These are phyloP conservation scores for Eutrema yunnanense DNA, from an alignment of 345 rosid species.

Conservation along the genomic window DNA sequence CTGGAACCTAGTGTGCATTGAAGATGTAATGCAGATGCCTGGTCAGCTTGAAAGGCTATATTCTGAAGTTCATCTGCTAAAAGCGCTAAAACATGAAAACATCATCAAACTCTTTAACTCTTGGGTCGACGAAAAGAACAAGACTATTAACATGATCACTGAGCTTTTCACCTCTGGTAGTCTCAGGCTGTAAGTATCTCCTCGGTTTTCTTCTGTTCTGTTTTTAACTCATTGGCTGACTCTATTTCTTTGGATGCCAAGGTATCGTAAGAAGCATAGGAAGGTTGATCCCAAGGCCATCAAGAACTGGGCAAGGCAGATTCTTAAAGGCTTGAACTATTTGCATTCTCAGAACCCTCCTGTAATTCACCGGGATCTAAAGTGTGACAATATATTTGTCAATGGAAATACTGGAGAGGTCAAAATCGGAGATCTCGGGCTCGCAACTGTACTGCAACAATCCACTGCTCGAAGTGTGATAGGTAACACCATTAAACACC, in stretches of 20 bases:
- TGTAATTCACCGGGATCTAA: constrained; percentile 79
- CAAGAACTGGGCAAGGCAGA: constrained; percentile 85
- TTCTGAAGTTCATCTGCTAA: constrained; percentile 78
- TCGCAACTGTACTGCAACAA: constrained; percentile 76
- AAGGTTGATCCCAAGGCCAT: constrained; percentile 66
- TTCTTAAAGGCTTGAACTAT: constrained; percentile 60
- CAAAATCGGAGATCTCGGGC: constrained; percentile 88
- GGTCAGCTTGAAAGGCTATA: constrained; percentile 71
- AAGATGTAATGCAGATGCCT: constrained; percentile 71
- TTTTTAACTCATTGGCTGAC: background rate
- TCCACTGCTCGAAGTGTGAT: constrained; percentile 76
- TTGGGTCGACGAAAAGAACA: constrained; percentile 84
- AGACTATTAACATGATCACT: constrained; percentile 90
- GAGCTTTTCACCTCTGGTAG: constrained; percentile 95
- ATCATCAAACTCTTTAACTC: constrained; percentile 69
- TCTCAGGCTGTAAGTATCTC: constrained; percentile 58
- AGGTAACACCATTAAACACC: constrained; percentile 30
- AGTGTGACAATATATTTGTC: constrained; percentile 81
- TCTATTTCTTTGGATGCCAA: constrained; percentile 6
- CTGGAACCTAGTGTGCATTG: constrained; percentile 78
- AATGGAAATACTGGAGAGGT: constrained; percentile 83
- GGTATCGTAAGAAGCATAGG: constrained; percentile 72
- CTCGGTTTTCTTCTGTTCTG: background rate
- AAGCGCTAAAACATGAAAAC: constrained; percentile 71
- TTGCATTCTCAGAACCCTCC: constrained; percentile 64